A percentile compares a stretch with the other conserved stretches of the same genome.
phyloP scores from a whole-genome alignment of 163 green algal genomes.

The Scenedesmus sp. region DNA sequence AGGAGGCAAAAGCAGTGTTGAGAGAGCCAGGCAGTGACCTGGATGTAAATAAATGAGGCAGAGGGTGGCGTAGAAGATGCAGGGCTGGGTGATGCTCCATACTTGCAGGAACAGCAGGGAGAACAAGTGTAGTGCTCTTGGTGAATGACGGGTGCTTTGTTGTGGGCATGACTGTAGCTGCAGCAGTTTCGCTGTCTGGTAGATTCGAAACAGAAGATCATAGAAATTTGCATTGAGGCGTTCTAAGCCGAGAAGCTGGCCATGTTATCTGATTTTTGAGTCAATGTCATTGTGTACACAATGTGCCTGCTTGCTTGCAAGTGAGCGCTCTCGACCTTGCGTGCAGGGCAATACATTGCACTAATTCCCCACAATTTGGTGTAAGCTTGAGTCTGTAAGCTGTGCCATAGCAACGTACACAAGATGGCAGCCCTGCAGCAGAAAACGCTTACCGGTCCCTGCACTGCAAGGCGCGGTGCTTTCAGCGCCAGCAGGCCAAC shows the following conservation, averaged over 20 bases:
- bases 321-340: not conserved
- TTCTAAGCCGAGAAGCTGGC: not conserved
- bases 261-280: not conserved
- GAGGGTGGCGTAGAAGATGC: not conserved
- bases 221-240: not conserved
- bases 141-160: not conserved
- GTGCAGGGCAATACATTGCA: not conserved
- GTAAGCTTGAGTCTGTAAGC: not conserved
- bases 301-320: not conserved
- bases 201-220: not conserved
- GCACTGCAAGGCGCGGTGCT: not conserved
- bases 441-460: constrained; percentile 23
- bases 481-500: not conserved
- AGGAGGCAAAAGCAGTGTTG: constrained; percentile 34
- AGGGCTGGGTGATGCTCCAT: not conserved
- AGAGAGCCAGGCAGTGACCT: not conserved
- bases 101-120: not conserved
- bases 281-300: not conserved
- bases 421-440: constrained; percentile 28
- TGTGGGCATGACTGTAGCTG: not conserved
- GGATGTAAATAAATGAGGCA: not conserved
- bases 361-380: not conserved
- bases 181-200: not conserved
- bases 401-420: not conserved
- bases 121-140: not conserved